Base-by-base conservation (phyloP, 768 basidiomycete species). In the Tulasnella sp. region DNA sequence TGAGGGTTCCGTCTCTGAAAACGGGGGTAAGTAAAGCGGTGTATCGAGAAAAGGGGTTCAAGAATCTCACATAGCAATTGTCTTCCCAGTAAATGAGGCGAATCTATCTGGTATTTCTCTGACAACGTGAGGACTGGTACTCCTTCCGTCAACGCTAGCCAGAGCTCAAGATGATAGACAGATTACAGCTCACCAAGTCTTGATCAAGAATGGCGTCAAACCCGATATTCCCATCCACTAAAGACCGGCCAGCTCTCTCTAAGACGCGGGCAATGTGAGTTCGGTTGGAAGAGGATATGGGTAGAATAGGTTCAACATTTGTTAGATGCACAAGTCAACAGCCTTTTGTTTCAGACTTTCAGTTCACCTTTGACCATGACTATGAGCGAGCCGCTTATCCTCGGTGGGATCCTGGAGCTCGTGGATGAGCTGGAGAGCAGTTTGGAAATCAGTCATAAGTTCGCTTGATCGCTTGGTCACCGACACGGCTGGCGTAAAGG, bases 1-100 rank as follows among this genome's bases (percentile, higher is more conserved):
- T 77, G 59, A 92, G 82, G 5, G 88, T 92, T 48, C 83, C 89
- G 75, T 92, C 89, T 45, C 89, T 91, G 65, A 53, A 21, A 55
- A 49, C 53, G 54, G 54, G 50, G 27, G 59, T 25, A 42, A n/a
- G 24, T 56, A 46, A 60, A 60, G 49, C 53, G 43, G 30, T 27
- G 57, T 54, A 54, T 56, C n/a, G 19, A 25, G 19, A 4, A 61
- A 29, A 21, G 8, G 4, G 29, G 29, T 15, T 41, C n/a, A 46
- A 25, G 25, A 38, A 10, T 56, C 80, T 69, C 70, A 90, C 88
- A 92, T 80, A 53, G 84, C 85, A 53, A 92, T 73, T 29, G 73
- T 84, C 72, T 82, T 87, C 50, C 85, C 87, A 29, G 71, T 64
- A 54, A 92, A 69, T 0, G 74, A 75, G 51, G 68, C 74, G 31